A percentile compares a stretch with the other conserved stretches of the same genome.
phyloP scores from a whole-genome alignment of 176 grass and related monocot genomes.

The Panicum miliaceum region DNA sequence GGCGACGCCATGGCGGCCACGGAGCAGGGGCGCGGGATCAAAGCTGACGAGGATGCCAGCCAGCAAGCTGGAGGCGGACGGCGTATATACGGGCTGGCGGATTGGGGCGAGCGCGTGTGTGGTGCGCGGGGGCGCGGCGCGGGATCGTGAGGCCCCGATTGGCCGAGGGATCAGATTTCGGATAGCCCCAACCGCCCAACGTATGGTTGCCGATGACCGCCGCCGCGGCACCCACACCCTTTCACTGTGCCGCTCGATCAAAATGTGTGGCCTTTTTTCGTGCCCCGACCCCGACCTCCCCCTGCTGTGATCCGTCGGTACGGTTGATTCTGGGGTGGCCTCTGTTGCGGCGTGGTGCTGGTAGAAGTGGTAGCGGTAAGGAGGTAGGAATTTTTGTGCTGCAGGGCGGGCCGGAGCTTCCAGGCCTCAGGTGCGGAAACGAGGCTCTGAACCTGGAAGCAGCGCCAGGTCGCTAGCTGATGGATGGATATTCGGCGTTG shows the following conservation, averaged over 20 bases:
- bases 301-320: neutral
- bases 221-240: conserved; percentile 25
- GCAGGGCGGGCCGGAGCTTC: no score
- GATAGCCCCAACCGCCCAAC: conserved; percentile 51
- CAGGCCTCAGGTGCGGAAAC: neutral
- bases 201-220: conserved; percentile 45
- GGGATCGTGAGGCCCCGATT: conserved; percentile 53
- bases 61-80: conserved; percentile 2
- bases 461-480: neutral
- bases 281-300: no score
- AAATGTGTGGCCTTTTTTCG: conserved; percentile 18
- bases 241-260: conserved; percentile 12
- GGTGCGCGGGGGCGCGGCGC: conserved; percentile 14
- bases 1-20: conserved; percentile 59
- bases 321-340: neutral
- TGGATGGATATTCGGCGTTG: conserved; percentile 36
- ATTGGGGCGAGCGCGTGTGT: conserved; percentile 36
- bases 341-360: no score
- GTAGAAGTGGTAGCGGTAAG: no score
- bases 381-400: neutral
- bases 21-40: neutral
- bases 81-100: conserved; percentile 46
- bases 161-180: conserved; percentile 57
- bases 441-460: neutral
- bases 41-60: conserved; percentile 17